Percentiles rank a stretch among this genome's conserved stretches.
These are phyloP conservation scores for Babesia gibsoni DNA, from an alignment of 169 alveolate genomes.

Conservation along the genomic window DNA sequence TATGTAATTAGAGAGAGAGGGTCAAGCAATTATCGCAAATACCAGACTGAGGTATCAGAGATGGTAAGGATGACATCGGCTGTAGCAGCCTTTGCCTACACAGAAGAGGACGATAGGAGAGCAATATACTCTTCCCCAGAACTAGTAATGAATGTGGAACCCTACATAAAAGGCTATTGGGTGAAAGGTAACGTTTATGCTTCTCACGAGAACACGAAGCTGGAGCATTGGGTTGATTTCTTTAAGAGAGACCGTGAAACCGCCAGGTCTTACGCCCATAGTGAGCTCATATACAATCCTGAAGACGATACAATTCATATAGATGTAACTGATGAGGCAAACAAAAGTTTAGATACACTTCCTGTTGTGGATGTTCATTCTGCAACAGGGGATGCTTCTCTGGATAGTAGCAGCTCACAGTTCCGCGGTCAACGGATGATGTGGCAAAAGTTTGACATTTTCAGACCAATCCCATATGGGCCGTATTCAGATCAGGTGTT, in stretches of 20 bases:
- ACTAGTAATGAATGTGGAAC: not conserved
- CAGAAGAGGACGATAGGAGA: not conserved
- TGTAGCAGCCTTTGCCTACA: slow-evolving; percentile 7
- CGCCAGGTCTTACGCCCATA: not conserved
- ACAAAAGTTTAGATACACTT: not conserved
- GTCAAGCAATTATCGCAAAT: slow-evolving; percentile 21
- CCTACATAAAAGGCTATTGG: not conserved
- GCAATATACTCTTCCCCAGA: not conserved
- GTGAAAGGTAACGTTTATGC: not conserved
- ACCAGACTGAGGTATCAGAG: slow-evolving; percentile 29
- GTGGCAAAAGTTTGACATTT: slow-evolving; percentile 59
- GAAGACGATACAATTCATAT: not conserved
- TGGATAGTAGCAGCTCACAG: slow-evolving; percentile 13
- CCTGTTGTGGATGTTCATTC: slow-evolving; percentile 26
- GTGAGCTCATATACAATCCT: not conserved
- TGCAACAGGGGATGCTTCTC: not conserved
- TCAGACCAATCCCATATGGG: slow-evolving; percentile 34
- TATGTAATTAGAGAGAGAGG: slow-evolving; percentile 5
- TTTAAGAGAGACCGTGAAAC: not conserved
- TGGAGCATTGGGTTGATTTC: not conserved
- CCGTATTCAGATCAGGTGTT: slow-evolving; percentile 12
- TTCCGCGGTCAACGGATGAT: slow-evolving; percentile 43
- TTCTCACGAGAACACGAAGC: not conserved
- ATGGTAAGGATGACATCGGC: slow-evolving; percentile 25
- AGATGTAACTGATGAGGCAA: not conserved